phyloP scores from a whole-genome alignment of 2,329 filamentous ascomycete genomes.

The Exophiala mesophila region DNA sequence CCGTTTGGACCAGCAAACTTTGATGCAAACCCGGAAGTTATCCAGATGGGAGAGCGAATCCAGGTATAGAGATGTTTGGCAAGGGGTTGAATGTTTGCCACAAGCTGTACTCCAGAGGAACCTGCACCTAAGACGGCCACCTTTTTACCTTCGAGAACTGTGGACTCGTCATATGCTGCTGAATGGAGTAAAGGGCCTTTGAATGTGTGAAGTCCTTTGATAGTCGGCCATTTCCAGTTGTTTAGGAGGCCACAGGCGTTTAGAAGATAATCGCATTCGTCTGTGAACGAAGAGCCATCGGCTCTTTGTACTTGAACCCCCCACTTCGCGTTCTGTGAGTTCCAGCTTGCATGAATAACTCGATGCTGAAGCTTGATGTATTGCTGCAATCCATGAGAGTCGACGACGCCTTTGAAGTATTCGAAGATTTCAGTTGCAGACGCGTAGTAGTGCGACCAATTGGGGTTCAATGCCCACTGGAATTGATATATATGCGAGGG shows the following conservation, averaged over 20 bases:
- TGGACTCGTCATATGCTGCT: constrained; percentile 50
- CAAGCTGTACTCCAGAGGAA: constrained; percentile 52
- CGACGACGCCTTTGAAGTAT: constrained; percentile 27
- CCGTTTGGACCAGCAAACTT: constrained; percentile 12
- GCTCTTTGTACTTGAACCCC: constrained; percentile 11
- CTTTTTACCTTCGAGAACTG: constrained; percentile 45
- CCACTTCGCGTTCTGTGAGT: constrained; percentile 27
- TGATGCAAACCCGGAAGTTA: constrained; percentile 17
- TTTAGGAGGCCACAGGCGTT: constrained; percentile 7
- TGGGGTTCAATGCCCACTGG: constrained; percentile 33
- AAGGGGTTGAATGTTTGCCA: constrained; percentile 38
- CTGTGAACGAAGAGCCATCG: constrained; percentile 44
- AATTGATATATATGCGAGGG: constrained; percentile 32
- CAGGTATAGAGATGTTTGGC: constrained; percentile 23
- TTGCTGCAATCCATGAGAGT: constrained; percentile 25
- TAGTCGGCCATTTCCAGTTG: constrained; percentile 49
- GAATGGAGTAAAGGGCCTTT: constrained; percentile 52
- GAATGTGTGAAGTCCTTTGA: constrained; percentile 50
- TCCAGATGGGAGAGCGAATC: constrained; percentile 19
- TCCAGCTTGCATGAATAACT: constrained; percentile 29
- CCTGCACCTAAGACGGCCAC: constrained; percentile 53
- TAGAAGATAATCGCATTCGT: constrained; percentile 44
- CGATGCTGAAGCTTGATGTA: constrained; percentile 26
- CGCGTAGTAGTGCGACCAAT: constrained; percentile 26
- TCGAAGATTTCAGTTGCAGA: constrained; percentile 26